A percentile compares a stretch with the other conserved stretches of the same genome.
Conservation (phyloP, 2,329 filamentous ascomycete genomes). For the Coleophoma crateriformis region DNA sequence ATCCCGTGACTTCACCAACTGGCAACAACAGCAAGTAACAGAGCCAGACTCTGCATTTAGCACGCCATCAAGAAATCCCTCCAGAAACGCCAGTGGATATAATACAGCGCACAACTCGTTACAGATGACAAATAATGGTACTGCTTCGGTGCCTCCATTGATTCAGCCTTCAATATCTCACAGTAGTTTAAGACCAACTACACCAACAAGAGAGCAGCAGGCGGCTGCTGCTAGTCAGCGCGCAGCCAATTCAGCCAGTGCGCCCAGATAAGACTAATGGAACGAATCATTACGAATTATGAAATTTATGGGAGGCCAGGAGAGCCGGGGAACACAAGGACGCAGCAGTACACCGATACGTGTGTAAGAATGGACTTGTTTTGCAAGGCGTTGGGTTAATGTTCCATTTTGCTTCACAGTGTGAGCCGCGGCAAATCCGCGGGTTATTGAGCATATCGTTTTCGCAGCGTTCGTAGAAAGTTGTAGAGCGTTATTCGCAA, state of each 20-base stretch:
- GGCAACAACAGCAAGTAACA: constrained; percentile 18
- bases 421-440: background rate
- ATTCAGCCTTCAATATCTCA: constrained; percentile 18
- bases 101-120: constrained; percentile 17
- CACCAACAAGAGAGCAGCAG: constrained; percentile 19
- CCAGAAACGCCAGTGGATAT: constrained; percentile 12
- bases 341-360: background rate
- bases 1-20: constrained; percentile 42
- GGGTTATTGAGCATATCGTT: too few relatives aligned
- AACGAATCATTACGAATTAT: constrained; percentile 10
- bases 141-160: constrained; percentile 10
- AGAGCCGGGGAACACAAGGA: background rate
- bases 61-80: constrained; percentile 5
- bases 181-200: constrained; percentile 15
- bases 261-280: too few relatives aligned
- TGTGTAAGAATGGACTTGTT: background rate
- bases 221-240: constrained; percentile 14
- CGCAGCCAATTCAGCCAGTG: background rate
- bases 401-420: background rate
- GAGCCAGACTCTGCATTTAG: constrained; percentile 12
- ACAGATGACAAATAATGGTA: constrained; percentile 3
- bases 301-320: background rate
- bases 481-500: background rate
- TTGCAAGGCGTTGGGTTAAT: background rate
- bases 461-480: background rate